phyloP scores from a whole-genome alignment of 805 yeast genomes.

The Komagataella phaffii region DNA sequence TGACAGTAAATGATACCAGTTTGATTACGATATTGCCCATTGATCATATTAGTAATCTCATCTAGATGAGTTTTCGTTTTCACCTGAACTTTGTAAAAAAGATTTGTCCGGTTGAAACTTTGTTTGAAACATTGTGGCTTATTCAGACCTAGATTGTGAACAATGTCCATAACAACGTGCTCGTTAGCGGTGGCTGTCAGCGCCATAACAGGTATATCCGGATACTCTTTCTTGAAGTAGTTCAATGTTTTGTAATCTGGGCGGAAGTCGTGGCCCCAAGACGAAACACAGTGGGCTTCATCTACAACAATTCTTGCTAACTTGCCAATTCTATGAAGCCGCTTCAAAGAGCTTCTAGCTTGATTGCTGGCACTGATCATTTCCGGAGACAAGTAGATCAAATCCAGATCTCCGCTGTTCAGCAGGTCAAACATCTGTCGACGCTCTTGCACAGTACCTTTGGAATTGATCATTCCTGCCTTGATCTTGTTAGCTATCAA shows the following conservation, averaged over 20 bases:
- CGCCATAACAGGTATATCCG: slow-evolving; percentile 85
- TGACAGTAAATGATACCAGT: slow-evolving; percentile 93
- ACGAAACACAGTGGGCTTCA: slow-evolving; percentile 96
- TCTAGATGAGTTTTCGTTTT: slow-evolving; percentile 46
- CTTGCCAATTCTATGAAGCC: slow-evolving; percentile 36
- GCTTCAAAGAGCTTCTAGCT: slow-evolving; percentile 49
- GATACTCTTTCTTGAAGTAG: slow-evolving; percentile 58
- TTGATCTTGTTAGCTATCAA: slow-evolving; percentile 49
- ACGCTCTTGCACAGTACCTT: slow-evolving; percentile 49
- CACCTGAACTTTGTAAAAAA: slow-evolving; percentile 62
- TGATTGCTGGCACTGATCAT: slow-evolving; percentile 71
- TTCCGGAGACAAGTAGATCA: slow-evolving; percentile 88
- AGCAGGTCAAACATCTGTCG: slow-evolving; percentile 49
- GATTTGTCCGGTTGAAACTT: slow-evolving; percentile 82
- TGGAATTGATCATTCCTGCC: slow-evolving; percentile 85
- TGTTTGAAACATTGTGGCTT: slow-evolving; percentile 63
- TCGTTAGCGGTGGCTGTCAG: slow-evolving; percentile 95
- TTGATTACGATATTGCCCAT: slow-evolving; percentile 32
- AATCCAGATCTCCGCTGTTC: slow-evolving; percentile 50
- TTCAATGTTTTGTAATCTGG: slow-evolving; percentile 85
- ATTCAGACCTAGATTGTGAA: slow-evolving; percentile 56
- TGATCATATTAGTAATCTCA: slow-evolving; percentile 46
- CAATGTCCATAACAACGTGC: slow-evolving; percentile 75
- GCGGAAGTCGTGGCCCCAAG: slow-evolving; percentile 98
- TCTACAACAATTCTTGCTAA: slow-evolving; percentile 87